phyloP scores from a whole-genome alignment of 1,139 yeast genomes.

The Sugiyamaella novakii region DNA sequence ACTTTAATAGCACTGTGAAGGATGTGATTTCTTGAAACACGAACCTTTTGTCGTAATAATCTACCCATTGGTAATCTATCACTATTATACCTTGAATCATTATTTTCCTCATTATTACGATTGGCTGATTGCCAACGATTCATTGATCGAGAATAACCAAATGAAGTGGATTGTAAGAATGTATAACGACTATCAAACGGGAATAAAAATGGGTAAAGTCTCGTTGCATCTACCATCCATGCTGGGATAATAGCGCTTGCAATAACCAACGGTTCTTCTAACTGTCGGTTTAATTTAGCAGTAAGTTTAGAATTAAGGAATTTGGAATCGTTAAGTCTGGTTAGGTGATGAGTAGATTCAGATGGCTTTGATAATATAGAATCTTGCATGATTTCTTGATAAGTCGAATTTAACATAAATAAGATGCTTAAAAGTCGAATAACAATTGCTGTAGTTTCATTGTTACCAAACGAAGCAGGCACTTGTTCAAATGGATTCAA shows the following conservation, averaged over 20 bases:
- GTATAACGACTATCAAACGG: constrained; percentile 80
- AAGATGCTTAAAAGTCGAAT: constrained; percentile 59
- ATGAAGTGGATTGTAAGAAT: constrained; percentile 84
- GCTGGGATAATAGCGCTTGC: constrained; percentile 86
- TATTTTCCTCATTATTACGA: constrained; percentile 23
- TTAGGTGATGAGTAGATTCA: constrained; percentile 8
- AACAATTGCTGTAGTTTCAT: constrained; percentile 52
- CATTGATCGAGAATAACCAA: constrained; percentile 85
- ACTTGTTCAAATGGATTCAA: constrained; percentile 36
- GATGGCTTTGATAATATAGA: neutral
- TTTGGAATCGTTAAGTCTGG: constrained; percentile 45
- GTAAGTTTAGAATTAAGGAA: constrained; percentile 82
- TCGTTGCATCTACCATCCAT: constrained; percentile 77
- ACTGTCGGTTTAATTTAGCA: constrained; percentile 81
- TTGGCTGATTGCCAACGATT: constrained; percentile 64
- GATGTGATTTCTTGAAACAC: constrained; percentile 70
- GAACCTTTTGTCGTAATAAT: constrained; percentile 76
- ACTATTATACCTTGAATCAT: constrained; percentile 23
- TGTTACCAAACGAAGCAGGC: constrained; percentile 46
- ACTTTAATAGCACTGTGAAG: constrained; percentile 81
- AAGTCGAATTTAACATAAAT: constrained; percentile 49
- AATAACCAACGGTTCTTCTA: constrained; percentile 87
- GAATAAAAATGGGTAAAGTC: constrained; percentile 76
- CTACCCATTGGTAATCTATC: constrained; percentile 61
- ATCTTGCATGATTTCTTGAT: constrained; percentile 2